Evolutionary conservation across 257 asterid species (phyloP).

Genomic region (Euphrasia confusa): DNA sequence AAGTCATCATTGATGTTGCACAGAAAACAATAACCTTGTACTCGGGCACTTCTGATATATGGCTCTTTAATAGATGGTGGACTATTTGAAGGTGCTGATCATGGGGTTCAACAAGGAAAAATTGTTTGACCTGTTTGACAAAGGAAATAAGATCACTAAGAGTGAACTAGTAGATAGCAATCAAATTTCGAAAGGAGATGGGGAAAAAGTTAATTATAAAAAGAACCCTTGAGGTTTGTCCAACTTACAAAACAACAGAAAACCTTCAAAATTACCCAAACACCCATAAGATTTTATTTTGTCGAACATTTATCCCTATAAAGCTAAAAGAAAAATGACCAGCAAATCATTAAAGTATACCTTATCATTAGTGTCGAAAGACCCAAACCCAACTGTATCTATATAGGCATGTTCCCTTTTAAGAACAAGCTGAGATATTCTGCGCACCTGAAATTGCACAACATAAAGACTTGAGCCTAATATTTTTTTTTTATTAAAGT

Average conservation of each 20-base stretch:
- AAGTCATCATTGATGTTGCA: conserved; percentile 76
- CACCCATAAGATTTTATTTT: not conserved
- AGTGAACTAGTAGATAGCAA: not conserved
- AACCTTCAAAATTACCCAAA: not conserved
- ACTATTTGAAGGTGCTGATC: conserved; percentile 67
- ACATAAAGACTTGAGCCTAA: conserved; percentile 15
- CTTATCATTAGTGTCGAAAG: conserved; percentile 63
- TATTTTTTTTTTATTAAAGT: not conserved
- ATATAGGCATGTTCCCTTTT: conserved; percentile 76
- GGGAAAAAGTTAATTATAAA: not conserved
- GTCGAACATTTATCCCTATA: too few relatives aligned
- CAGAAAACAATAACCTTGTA: conserved; percentile 92
- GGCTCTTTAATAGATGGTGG: conserved; percentile 61
- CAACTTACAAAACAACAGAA: too few relatives aligned
- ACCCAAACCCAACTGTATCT: conserved; percentile 69
- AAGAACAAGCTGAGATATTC: conserved; percentile 80
- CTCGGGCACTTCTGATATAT: conserved; percentile 60
- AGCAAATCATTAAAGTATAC: conserved; percentile 29
- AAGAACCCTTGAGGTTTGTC: not conserved
- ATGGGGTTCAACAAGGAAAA: conserved; percentile 66
- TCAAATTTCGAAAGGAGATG: not conserved
- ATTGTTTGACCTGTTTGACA: conserved; percentile 71
- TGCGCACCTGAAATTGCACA: conserved; percentile 66
- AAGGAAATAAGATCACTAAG: conserved; percentile 18
- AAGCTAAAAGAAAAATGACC: too few relatives aligned